A percentile compares a stretch with the other conserved stretches of the same genome.
Conservation (phyloP, 1,284 basidiomycete species). For the Farysia itapuensis region DNA sequence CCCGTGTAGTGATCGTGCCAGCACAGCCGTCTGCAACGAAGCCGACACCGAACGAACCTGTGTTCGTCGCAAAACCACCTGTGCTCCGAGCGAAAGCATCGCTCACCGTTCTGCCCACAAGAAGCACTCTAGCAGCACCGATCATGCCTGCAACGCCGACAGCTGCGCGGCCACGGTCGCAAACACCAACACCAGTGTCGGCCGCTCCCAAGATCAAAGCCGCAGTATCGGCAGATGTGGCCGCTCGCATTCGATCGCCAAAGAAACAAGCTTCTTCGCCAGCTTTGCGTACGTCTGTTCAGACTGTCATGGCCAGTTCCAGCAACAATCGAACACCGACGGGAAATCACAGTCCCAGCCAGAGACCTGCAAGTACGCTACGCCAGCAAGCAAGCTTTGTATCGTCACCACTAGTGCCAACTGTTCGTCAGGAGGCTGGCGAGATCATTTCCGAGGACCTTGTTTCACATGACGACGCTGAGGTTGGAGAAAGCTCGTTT, state of each 20-base stretch:
- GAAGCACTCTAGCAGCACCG: no score
- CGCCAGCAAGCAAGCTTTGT: not conserved
- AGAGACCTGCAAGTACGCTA: not conserved
- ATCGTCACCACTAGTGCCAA: not conserved
- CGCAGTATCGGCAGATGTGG: conserved; percentile 25
- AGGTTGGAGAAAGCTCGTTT: conserved; percentile 41
- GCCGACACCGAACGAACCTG: no score
- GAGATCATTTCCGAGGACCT: not conserved
- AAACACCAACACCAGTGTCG: conserved; percentile 15
- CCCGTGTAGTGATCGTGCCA: no score
- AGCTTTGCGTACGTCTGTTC: conserved; percentile 4
- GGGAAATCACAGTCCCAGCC: not conserved
- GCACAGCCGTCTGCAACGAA: no score
- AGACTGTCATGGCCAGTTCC: not conserved
- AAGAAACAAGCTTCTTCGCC: conserved; percentile 28
- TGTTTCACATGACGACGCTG: conserved; percentile 1
- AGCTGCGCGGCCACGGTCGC: conserved; percentile 25
- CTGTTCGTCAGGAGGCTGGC: not conserved
- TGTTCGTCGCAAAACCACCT: no score
- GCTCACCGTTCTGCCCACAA: no score
- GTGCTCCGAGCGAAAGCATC: no score
- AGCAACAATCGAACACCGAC: not conserved
- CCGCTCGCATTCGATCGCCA: conserved; percentile 23
- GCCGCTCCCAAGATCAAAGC: conserved; percentile 32
- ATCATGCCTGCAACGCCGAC: no score